Base-by-base conservation (phyloP, 2,329 filamentous ascomycete genomes). In the Rosellinia necatrix region DNA sequence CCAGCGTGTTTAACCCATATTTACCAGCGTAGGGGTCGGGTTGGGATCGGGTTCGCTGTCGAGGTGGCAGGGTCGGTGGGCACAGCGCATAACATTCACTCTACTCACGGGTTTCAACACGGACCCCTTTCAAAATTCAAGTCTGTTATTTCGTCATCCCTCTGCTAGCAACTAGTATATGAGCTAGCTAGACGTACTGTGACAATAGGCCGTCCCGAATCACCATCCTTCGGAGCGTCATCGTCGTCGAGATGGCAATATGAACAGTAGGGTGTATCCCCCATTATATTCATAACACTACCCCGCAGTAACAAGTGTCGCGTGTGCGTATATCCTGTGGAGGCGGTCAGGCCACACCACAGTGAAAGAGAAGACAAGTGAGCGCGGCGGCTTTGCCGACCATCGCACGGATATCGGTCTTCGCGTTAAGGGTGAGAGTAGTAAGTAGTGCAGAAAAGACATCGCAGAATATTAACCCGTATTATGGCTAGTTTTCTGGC, bases 401-500 rank as follows among this genome's bases (percentile, higher is more conserved):
- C 40, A 44, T 58, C 53, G 41, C 35, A 48, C 29, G 56, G 63
- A 60, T 63, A 59, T 61, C 59, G 27, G 43, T 53, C 54, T 47
- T 53, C 44, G 25, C 41, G 27, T 32, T 46, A 37, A 56, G 44
- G 42, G 49, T 49, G 47, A 49, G 48, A 42, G 38, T 49, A 46
- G 35, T 41, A 48, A 49, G 58, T 49, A 49, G 51, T 22, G 49
- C 30, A 32, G 48, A 55, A 46, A 58, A 34, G 34, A 44, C 35
- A 49, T 19, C 47, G 37, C 49, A 50, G 21, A 47, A 44, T 47
- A 40, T 44, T 24, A 62, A 53, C 19, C 24, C 8, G 19, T 25
- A 10, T 29, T 13, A 38, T 42, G 19, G 13, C 72, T 75, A 80
- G 67, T 78, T 76, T 58, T 75, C 71, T 8, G 74, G 70, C 27